A percentile compares a stretch with the other conserved stretches of the same genome.
Evolutionary conservation across 2,329 filamentous ascomycete species (phyloP).

Genomic region (Boeremia lycopersici): DNA sequence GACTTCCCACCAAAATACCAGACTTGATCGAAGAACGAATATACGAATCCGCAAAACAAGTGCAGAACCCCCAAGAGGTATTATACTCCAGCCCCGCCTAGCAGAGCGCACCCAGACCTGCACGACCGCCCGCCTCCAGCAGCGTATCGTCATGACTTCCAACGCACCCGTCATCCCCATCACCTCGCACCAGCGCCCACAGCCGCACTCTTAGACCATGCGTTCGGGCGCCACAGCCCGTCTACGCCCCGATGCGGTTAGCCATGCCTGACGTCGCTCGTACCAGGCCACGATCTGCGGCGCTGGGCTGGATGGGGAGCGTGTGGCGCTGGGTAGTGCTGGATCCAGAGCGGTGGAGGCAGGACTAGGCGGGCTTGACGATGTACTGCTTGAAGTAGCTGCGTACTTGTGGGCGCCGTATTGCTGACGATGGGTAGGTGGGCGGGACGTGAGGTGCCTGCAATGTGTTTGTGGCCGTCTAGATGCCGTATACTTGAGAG

Average conservation of each 20-base stretch:
- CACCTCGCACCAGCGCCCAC: not conserved
- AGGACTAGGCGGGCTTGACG: not conserved
- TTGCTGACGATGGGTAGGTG: not conserved
- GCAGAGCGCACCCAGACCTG: not conserved
- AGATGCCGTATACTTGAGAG: not conserved
- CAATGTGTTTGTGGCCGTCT: too few species aligned
- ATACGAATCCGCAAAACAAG: too few species aligned
- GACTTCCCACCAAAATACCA: not conserved
- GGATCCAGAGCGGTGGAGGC: not conserved
- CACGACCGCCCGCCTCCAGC: not conserved
- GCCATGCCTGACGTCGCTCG: not conserved
- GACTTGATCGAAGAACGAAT: not conserved
- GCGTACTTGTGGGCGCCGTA: not conserved
- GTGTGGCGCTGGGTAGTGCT: not conserved
- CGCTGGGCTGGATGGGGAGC: not conserved
- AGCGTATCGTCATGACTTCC: conserved; percentile 6
- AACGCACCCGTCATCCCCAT: conserved; percentile 3
- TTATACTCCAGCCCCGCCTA: not conserved
- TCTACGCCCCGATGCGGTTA: conserved; percentile 1
- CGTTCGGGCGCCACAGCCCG: not conserved
- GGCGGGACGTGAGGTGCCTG: not conserved
- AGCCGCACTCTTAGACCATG: conserved; percentile 2
- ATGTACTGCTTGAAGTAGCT: not conserved
- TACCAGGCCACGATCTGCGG: not conserved
- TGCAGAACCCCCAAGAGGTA: too few species aligned